Evolutionary conservation across 2,329 filamentous ascomycete species (phyloP), one percentile per base, ranked within the genome.

Genomic region (Penicillium rolfsii): DNA sequence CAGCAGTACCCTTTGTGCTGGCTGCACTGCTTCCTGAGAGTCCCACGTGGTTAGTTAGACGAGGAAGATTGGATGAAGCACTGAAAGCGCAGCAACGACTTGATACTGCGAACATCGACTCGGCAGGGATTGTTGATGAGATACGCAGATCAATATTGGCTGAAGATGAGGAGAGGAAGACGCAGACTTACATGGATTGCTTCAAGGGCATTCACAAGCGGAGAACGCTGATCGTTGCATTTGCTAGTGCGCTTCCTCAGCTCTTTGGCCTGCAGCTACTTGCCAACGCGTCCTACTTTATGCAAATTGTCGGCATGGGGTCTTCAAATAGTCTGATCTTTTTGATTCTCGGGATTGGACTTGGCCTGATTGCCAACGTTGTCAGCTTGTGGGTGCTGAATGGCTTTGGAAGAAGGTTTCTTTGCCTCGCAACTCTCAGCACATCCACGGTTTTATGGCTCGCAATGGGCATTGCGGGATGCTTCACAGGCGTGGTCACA

Each of bases 11-110:
- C 0, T 69, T 83, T 14, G 11, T 79, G 14, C 67, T 81, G 12
- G 74, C 80, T 0, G 68, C 78, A n/a, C 52, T 81, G 43, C 75
- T 84, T 36, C 82, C 82, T 0, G 82, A 85, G 61, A 81, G 77
- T 9, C 83, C 83, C 0, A 75, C 79, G 0, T 84, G 78, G 64
- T 67, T 83, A 0, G 69, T 84, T 1, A 77, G 81, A 16, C 79
- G 76, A 55, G 73, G 71, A 1, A 70, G 67, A 14, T 70, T 76
- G 12, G 75, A 80, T 62, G 73, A 57, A 2, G 66, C 65, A 4
- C 24, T 68, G 19, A 62, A 58, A 19, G 61, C 59, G 11, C 66
- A 68, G 12, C 48, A 33, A n/a, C 61, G 41, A 24, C 57, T 68
- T 1, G 54, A 68, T 38, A 64, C 59, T 0, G 1, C 5, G 0